Conservation (phyloP, 371 early-diverging fungal genomes). For the Haplosporangium sp. region DNA sequence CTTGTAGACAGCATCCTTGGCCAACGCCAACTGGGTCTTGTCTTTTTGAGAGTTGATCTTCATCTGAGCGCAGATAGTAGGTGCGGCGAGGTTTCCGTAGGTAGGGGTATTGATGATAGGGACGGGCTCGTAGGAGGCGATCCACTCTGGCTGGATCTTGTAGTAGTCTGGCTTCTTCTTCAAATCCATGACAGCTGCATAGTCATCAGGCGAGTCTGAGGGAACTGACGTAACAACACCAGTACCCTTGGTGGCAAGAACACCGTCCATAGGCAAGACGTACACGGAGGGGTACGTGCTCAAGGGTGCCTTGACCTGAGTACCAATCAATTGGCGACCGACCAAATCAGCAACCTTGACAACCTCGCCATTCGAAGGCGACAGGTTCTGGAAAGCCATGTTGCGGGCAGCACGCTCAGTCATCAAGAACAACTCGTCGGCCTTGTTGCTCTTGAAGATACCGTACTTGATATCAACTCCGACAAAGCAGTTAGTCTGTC, state of each 20-base stretch:
- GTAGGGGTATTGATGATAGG: conserved; percentile 90
- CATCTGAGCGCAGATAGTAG: conserved; percentile 83
- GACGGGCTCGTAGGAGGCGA: conserved; percentile 81
- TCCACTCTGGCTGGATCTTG: conserved; percentile 91
- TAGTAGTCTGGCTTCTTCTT: conserved; percentile 95
- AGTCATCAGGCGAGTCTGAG: conserved; percentile 98
- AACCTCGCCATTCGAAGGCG: conserved; percentile 73
- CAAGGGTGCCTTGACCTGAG: conserved; percentile 92
- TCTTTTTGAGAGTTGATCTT: conserved; percentile 98
- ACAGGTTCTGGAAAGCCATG: conserved; percentile 94
- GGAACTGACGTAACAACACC: conserved; percentile 99
- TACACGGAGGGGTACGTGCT: conserved; percentile 83
- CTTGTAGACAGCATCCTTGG: conserved; percentile 97
- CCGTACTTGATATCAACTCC: conserved; percentile 94
- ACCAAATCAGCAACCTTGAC: conserved; percentile 80
- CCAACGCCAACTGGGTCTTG: conserved; percentile 87
- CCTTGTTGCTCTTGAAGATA: conserved; percentile 78
- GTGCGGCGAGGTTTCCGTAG: conserved; percentile 89
- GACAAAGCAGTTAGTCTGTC: conserved; percentile 98
- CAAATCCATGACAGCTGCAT: conserved; percentile 88
- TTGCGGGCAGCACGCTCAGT: conserved; percentile 96
- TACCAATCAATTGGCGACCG: conserved; percentile 88
- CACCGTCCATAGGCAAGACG: conserved; percentile 97
- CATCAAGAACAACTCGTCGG: conserved; percentile 84
- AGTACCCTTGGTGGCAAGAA: conserved; percentile 95